Conservation (phyloP, 371 early-diverging fungal genomes). For the Homolaphlyctis polyrhiza region DNA sequence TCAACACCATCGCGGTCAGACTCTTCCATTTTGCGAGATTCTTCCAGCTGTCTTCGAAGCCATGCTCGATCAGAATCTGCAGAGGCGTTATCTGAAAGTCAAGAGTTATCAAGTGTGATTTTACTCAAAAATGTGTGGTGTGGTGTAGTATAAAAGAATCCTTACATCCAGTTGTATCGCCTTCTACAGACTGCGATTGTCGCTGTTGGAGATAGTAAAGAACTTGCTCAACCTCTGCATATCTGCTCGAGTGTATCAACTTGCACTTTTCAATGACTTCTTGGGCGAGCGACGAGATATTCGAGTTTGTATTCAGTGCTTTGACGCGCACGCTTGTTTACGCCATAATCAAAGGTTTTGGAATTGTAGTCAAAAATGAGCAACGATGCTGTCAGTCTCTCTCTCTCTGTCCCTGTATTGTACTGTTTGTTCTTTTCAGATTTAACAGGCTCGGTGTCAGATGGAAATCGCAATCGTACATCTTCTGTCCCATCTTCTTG, state of each 20-base stretch:
- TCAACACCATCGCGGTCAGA: not conserved
- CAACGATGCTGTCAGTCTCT: not conserved
- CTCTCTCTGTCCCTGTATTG: not conserved
- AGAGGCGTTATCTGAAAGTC: no score
- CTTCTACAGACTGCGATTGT: no score
- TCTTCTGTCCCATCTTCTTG: slow-evolving; percentile 37
- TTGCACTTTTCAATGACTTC: slow-evolving; percentile 48
- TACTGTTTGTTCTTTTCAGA: no score
- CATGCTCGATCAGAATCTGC: slow-evolving; percentile 15
- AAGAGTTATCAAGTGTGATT: no score
- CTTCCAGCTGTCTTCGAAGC: slow-evolving; percentile 19
- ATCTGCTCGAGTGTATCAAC: slow-evolving; percentile 35
- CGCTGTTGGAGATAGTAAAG: slow-evolving; percentile 33
- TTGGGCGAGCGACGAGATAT: slow-evolving; percentile 30
- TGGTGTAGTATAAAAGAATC: no score
- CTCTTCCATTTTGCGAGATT: slow-evolving; percentile 6
- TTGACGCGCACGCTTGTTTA: slow-evolving; percentile 32
- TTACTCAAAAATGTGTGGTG: no score
- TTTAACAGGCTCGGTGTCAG: not conserved
- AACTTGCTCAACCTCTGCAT: slow-evolving; percentile 31
- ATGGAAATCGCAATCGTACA: slow-evolving; percentile 21
- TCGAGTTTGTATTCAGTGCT: slow-evolving; percentile 18
- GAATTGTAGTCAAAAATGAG: not conserved
- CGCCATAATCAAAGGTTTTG: not conserved
- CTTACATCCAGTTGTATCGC: no score